phyloP scores from a whole-genome alignment of 805 yeast genomes.

The Schwanniomyces yamadae region DNA sequence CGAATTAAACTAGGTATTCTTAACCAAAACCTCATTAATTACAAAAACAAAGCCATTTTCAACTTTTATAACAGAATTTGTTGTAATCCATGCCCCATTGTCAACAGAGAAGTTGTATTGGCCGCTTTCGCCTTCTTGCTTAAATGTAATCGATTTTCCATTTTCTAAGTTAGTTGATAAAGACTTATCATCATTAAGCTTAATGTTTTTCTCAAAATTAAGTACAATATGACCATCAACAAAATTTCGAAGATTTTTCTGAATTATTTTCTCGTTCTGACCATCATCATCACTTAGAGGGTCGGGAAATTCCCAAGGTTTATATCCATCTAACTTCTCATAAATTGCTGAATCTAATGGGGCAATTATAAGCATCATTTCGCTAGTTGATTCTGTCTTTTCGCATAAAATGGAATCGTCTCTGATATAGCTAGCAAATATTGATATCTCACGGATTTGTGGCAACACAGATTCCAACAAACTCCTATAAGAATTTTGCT shows the following conservation, averaged over 20 bases:
- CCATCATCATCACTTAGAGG: conserved; percentile 37
- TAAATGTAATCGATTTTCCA: conserved; percentile 22
- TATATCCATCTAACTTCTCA: conserved; percentile 45
- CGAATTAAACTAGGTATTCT: conserved; percentile 4
- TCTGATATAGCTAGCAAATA: conserved; percentile 71
- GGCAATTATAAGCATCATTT: conserved; percentile 59
- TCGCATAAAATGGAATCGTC: conserved; percentile 51
- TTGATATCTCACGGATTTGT: conserved; percentile 42
- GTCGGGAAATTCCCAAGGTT: conserved; percentile 84
- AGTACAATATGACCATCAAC: conserved; percentile 60
- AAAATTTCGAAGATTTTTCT: conserved; percentile 55
- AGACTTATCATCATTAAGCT: conserved; percentile 12
- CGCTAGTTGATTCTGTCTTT: conserved; percentile 46
- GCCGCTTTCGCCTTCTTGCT: conserved; percentile 15
- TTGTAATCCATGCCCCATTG: conserved; percentile 19
- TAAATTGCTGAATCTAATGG: conserved; percentile 61
- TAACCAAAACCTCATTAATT: conserved; percentile 32
- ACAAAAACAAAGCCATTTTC: conserved; percentile 41
- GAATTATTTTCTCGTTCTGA: conserved; percentile 48
- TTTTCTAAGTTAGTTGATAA: conserved; percentile 17
- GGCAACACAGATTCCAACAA: conserved; percentile 39
- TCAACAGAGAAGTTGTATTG: conserved; percentile 16
- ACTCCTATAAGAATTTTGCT: conserved; percentile 14
- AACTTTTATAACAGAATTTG: conserved; percentile 28
- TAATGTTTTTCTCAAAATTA: conserved; percentile 20